These are phyloP conservation scores for Thielaviopsis populi DNA, from an alignment of 2,329 filamentous ascomycete species.

Conservation along the genomic window DNA sequence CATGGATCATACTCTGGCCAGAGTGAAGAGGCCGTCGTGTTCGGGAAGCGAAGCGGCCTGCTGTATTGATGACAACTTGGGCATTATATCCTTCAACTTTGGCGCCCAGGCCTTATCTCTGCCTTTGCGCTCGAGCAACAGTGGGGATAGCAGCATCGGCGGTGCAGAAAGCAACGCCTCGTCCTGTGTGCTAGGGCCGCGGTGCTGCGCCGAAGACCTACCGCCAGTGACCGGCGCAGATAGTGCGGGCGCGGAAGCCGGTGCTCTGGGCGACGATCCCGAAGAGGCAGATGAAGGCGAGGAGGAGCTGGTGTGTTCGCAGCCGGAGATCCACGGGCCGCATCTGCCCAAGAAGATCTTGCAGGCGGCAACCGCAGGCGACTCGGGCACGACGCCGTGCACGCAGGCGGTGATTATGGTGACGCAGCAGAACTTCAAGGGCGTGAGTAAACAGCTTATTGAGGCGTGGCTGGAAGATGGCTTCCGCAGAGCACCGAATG, in stretches of 20 bases:
- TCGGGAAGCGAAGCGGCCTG: neutral
- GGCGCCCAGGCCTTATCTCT: neutral
- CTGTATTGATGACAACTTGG: neutral
- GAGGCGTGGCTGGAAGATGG: slow-evolving; percentile 21
- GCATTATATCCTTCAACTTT: neutral
- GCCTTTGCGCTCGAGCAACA: neutral
- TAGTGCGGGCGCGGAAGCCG: neutral
- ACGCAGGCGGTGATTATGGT: slow-evolving; percentile 24
- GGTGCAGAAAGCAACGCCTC: neutral
- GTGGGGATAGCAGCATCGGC: neutral
- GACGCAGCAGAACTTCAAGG: slow-evolving; percentile 23
- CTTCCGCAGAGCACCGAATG: slow-evolving; percentile 20
- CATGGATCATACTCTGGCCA: neutral
- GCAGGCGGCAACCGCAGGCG: neutral
- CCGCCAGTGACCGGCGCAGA: neutral
- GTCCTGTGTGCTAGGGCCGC: slow-evolving; percentile 14
- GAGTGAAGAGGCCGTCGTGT: neutral
- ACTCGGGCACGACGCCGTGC: slow-evolving; percentile 22
- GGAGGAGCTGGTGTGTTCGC: slow-evolving; percentile 3
- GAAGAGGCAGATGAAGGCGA: slow-evolving; percentile 3
- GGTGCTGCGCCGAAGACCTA: slow-evolving; percentile 14
- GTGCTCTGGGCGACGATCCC: neutral
- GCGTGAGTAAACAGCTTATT: slow-evolving; percentile 19
- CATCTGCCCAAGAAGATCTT: slow-evolving; percentile 5
- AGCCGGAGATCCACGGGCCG: slow-evolving; percentile 10